Conservation (phyloP, 768 basidiomycete genomes). For the Coprinellus aureogranulatus region DNA sequence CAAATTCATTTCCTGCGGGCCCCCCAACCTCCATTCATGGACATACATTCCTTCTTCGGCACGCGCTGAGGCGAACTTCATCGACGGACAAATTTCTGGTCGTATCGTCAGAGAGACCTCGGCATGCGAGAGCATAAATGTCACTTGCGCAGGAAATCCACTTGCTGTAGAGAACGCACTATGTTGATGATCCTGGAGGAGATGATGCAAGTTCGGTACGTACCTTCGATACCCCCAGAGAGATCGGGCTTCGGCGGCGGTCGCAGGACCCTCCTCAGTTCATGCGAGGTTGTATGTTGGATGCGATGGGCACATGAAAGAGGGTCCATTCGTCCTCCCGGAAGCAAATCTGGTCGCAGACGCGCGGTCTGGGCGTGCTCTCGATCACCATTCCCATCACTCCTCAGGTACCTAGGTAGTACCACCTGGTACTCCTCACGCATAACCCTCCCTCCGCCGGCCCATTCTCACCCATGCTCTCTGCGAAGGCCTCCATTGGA, state of each 20-base stretch:
- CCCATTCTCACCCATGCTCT: neutral
- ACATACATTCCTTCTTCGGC: neutral
- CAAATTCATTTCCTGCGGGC: neutral
- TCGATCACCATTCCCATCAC: neutral
- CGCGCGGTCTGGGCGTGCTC: neutral
- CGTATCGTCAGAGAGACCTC: neutral
- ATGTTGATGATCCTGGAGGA: no score
- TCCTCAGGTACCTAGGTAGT: neutral
- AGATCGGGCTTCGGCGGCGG: no score
- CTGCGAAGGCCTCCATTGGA: neutral
- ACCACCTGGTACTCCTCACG: neutral
- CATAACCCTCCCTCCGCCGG: neutral
- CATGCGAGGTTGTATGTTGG: no score
- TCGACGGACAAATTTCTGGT: neutral
- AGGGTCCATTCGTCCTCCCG: neutral
- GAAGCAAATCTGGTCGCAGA: neutral
- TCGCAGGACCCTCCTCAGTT: no score
- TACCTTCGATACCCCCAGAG: no score
- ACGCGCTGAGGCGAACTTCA: slow-evolving; percentile 1
- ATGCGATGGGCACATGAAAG: neutral
- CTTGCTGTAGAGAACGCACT: neutral
- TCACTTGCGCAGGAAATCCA: neutral
- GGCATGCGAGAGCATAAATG: neutral
- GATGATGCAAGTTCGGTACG: no score
- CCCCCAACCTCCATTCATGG: neutral